phyloP scores from a whole-genome alignment of 768 basidiomycete species.

The Mycena polygramma region DNA sequence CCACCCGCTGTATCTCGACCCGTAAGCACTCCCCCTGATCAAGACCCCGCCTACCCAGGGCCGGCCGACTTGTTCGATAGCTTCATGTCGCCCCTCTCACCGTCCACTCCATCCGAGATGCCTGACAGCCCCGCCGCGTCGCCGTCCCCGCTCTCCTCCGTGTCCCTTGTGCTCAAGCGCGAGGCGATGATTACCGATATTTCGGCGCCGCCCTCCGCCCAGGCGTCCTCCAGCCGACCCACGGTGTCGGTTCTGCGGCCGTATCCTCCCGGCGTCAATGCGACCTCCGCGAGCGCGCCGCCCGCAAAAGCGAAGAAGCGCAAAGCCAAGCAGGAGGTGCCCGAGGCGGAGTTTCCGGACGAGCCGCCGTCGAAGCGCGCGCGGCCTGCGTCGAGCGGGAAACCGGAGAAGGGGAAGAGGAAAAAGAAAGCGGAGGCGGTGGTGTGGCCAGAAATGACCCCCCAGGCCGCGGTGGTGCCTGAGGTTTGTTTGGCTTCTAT shows the following conservation, averaged over 20 bases:
- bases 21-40: neutral
- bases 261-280: neutral
- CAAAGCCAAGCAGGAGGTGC: conserved; percentile 10
- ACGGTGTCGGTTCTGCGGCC: conserved; percentile 1
- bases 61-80: conserved; percentile 5
- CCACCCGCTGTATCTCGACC: neutral
- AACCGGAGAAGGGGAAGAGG: conserved; percentile 18
- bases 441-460: conserved; percentile 27
- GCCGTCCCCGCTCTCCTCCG: neutral
- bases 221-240: neutral
- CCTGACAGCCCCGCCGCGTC: neutral
- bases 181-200: neutral
- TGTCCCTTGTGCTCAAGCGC: neutral
- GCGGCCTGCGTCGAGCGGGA: conserved; percentile 10
- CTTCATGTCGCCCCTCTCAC: conserved; percentile 27
- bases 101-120: conserved; percentile 2
- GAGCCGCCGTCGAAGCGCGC: conserved; percentile 25
- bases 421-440: conserved; percentile 10
- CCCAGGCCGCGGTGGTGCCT: neutral
- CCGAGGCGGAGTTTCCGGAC: neutral
- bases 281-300: neutral
- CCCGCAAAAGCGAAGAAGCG: conserved; percentile 18
- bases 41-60: neutral
- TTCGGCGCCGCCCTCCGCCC: neutral
- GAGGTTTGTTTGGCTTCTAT: conserved; percentile 15